Base-by-base conservation (phyloP, 805 yeast species). In the Ogataea pignaliae region DNA sequence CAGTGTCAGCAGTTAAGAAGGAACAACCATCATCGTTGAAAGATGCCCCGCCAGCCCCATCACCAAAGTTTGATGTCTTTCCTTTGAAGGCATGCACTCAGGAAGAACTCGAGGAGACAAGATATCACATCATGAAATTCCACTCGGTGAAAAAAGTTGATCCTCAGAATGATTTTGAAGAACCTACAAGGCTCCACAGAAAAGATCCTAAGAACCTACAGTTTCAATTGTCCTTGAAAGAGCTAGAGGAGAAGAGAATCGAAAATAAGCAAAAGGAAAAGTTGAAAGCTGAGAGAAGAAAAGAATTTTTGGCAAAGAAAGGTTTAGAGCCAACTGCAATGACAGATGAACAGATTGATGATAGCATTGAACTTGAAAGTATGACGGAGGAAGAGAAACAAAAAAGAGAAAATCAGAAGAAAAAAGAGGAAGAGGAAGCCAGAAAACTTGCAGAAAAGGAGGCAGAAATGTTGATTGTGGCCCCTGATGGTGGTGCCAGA, bases 161-260 rank as follows among this genome's bases (percentile, higher is more conserved):
- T 50, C 91, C 93, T 10, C 66, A 71, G 34, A 67, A 70, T 31
- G 81, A 81, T 48, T 93, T 91, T 62, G 82, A 80, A 44, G 76
- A 77, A 46, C 99, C 99, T 0, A 83, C 90, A 15, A 71, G 97
- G 54, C 69, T 91, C 59, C 97, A 90, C 63, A 75, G 98, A 54
- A 90, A 91, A 60, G 98, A 91, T 64, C 97, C 99, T 1, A 79
- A 88, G 57, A 87, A 88, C 60, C 70, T 91, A 59, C 97, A 90
- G 61, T 86, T 86, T 59, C 95, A 88, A 63, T 70, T 88, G 54
- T 81, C 90, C 2, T 67, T 89, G 55, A 80, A 83, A 45, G 93
- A 86, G 59, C 76, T 85, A 53, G 91, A 84, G 41, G 77, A 73
- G 41, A 75, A 83, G 56, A 76, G 73, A 56, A 68, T 64, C 42